These are phyloP conservation scores for Sporothrix sp. DNA, from an alignment of 2,329 filamentous ascomycete species.

Conservation along the genomic window DNA sequence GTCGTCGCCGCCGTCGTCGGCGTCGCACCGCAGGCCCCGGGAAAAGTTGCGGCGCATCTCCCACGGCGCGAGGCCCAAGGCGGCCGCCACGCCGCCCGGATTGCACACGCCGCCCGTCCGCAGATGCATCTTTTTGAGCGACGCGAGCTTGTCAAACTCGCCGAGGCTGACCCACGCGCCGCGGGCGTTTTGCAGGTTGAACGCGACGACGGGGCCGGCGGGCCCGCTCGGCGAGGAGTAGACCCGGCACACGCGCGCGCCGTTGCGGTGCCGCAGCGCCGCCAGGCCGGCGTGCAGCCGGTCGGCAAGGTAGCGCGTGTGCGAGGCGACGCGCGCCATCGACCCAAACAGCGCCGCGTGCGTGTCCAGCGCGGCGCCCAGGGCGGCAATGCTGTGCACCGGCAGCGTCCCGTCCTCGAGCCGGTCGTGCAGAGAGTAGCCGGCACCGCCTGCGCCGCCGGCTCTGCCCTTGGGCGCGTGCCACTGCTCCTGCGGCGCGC, in stretches of 20 bases:
- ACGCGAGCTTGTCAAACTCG: constrained; percentile 80
- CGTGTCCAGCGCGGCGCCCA: constrained; percentile 62
- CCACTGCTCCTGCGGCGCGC: constrained; percentile 65
- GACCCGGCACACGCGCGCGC: constrained; percentile 52
- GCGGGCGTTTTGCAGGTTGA: constrained; percentile 63
- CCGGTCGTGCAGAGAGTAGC: constrained; percentile 56
- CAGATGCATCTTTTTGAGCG: constrained; percentile 69
- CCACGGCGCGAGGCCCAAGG: constrained; percentile 63
- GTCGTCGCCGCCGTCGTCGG: constrained; percentile 66
- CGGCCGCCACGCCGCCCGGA: constrained; percentile 70
- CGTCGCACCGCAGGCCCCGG: constrained; percentile 73
- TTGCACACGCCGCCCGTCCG: constrained; percentile 88
- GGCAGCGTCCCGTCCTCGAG: constrained; percentile 89
- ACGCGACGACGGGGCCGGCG: constrained; percentile 65
- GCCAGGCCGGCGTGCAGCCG: constrained; percentile 49
- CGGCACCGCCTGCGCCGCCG: neutral
- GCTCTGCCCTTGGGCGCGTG: constrained; percentile 55
- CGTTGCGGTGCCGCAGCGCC: constrained; percentile 59
- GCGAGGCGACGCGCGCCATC: constrained; percentile 58
- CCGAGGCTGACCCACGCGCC: constrained; percentile 70
- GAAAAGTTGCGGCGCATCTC: constrained; percentile 82
- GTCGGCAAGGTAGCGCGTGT: constrained; percentile 57
- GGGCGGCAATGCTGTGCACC: constrained; percentile 79
- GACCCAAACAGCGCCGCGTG: constrained; percentile 62
- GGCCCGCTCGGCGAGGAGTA: constrained; percentile 38